phyloP scores from a whole-genome alignment of 345 rosid species.

The Iberis pinnata region DNA sequence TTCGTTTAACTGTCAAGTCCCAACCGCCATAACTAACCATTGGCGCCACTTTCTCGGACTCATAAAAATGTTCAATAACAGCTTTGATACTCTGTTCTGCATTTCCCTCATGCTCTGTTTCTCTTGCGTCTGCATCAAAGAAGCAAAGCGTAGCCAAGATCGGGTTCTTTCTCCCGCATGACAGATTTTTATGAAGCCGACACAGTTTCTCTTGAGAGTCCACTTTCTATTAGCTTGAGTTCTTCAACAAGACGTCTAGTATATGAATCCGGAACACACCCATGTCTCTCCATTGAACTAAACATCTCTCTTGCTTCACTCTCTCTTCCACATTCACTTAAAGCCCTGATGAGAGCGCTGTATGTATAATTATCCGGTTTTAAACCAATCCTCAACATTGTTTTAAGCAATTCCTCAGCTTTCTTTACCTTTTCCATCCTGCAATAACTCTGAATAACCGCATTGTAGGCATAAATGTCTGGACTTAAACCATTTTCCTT shows the following conservation, averaged over 20 bases:
- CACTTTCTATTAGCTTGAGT: constrained; percentile 19
- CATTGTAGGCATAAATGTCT: constrained; percentile 54
- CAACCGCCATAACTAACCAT: constrained; percentile 3
- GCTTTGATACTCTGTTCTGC: constrained; percentile 2
- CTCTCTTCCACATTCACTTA: constrained; percentile 44
- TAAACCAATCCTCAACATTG: constrained; percentile 49
- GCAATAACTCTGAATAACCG: constrained; percentile 57
- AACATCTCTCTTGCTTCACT: constrained; percentile 57
- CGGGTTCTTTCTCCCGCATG: constrained; percentile 5
- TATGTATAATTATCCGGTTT: constrained; percentile 62
- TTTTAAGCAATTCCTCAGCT: constrained; percentile 48
- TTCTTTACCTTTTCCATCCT: constrained; percentile 46
- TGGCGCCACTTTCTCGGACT: constrained; percentile 11
- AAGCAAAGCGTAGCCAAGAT: constrained; percentile 3
- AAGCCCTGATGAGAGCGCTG: constrained; percentile 42
- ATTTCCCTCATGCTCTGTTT: neutral
- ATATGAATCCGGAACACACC: constrained; percentile 54
- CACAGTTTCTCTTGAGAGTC: constrained; percentile 6
- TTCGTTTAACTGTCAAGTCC: constrained; percentile 8
- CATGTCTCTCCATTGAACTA: constrained; percentile 50
- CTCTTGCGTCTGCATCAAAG: constrained; percentile 9
- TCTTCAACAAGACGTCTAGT: constrained; percentile 40
- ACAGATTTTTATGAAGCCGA: constrained; percentile 17
- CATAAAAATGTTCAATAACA: neutral
- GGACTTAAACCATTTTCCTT: constrained; percentile 51